Evolutionary conservation across 2,329 filamentous ascomycete species (phyloP).

Genomic region (Sporothrix inflata): DNA sequence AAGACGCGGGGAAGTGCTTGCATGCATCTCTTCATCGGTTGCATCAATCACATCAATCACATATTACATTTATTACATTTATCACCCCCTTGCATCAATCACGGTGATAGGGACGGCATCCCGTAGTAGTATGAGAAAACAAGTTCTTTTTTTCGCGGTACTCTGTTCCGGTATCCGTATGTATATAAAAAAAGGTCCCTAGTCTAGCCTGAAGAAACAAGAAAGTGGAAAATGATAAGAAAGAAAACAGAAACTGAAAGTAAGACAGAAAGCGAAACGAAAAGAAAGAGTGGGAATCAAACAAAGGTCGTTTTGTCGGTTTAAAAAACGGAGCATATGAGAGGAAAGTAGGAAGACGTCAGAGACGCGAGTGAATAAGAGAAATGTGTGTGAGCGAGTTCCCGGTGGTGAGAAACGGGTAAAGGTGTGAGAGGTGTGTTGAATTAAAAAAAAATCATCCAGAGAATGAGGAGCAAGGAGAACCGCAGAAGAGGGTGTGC

Average conservation of each 20-base stretch:
- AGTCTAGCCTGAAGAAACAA: constrained; percentile 18
- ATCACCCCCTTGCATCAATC: neutral
- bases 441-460: constrained; percentile 12
- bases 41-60: neutral
- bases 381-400: neutral
- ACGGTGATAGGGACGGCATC: too few relatives aligned
- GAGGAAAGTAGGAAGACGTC: neutral
- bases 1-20: constrained; percentile 15
- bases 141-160: constrained; percentile 2
- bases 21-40: neutral
- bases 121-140: neutral
- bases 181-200: constrained; percentile 16
- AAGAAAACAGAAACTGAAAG: neutral
- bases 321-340: neutral
- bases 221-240: constrained; percentile 3
- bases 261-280: neutral
- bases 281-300: constrained; percentile 26
- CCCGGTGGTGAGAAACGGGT: neutral
- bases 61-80: too few relatives aligned
- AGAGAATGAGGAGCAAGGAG: neutral
- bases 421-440: neutral
- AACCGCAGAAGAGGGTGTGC: neutral
- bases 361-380: neutral
- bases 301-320: neutral
- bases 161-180: constrained; percentile 16